These are phyloP conservation scores for Plantago ovata DNA, from an alignment of 257 asterid species.

Conservation along the genomic window DNA sequence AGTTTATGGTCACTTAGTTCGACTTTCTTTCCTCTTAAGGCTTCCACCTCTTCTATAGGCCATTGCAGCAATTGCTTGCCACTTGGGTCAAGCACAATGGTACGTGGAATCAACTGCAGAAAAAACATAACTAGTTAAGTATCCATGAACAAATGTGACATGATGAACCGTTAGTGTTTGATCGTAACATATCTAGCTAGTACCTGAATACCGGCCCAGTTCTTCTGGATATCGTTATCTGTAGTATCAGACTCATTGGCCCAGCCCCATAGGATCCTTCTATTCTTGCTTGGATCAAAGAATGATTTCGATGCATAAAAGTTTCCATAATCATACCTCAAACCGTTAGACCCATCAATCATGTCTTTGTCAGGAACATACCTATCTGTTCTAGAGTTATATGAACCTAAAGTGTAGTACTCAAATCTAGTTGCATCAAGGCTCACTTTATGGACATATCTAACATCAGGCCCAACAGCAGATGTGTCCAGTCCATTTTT, in stretches of 20 bases:
- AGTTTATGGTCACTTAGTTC: slow-evolving; percentile 31
- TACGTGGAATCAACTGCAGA: slow-evolving; percentile 64
- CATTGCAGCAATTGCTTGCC: slow-evolving; percentile 70
- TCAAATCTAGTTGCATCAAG: slow-evolving; percentile 46
- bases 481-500: slow-evolving; percentile 55
- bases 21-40: slow-evolving; percentile 33
- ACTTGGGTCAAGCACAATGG: slow-evolving; percentile 44
- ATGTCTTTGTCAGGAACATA: slow-evolving; percentile 43
- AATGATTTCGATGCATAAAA: slow-evolving; percentile 82
- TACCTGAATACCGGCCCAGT: slow-evolving; percentile 77
- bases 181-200: not conserved
- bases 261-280: slow-evolving; percentile 84
- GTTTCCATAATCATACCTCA: slow-evolving; percentile 70
- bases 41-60: slow-evolving; percentile 61
- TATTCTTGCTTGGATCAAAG: slow-evolving; percentile 45
- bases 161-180: not conserved
- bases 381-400: slow-evolving; percentile 29
- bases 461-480: slow-evolving; percentile 24
- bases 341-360: slow-evolving; percentile 45
- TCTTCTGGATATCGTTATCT: slow-evolving; percentile 42
- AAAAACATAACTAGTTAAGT: not conserved
- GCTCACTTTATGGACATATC: slow-evolving; percentile 66
- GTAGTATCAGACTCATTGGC: slow-evolving; percentile 51
- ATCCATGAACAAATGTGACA: not conserved
- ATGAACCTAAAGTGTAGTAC: slow-evolving; percentile 56